Evolutionary conservation across 202 grass and related monocot species (phyloP).

Genomic region (Setaria viridis): DNA sequence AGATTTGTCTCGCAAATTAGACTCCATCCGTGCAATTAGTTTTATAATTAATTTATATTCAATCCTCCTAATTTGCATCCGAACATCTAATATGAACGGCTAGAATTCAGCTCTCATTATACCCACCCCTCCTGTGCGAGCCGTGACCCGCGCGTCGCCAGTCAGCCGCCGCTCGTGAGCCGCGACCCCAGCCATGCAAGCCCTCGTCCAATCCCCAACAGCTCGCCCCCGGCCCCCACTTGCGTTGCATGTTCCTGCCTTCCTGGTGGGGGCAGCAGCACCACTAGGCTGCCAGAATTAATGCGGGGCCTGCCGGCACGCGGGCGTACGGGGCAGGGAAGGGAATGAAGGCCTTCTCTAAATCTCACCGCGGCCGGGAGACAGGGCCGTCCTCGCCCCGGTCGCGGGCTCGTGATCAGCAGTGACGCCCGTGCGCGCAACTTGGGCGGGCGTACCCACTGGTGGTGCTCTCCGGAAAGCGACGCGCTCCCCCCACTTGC

Average conservation of each 20-base stretch:
- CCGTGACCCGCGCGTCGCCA: background rate
- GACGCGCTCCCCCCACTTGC: background rate
- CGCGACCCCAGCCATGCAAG: background rate
- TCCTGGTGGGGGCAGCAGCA: background rate
- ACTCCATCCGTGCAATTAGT: no score
- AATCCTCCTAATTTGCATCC: no score
- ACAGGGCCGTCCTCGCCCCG: background rate
- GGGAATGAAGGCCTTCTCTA: no score
- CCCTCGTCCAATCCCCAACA: background rate
- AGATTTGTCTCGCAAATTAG: no score
- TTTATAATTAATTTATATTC: no score
- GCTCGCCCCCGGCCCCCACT: background rate
- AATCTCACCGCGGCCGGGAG: background rate
- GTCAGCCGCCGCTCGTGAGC: background rate
- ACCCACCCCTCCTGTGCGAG: background rate
- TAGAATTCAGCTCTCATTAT: no score
- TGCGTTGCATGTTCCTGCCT: background rate
- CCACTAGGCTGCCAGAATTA: background rate
- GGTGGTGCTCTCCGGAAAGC: background rate
- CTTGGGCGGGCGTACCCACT: background rate
- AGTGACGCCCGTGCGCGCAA: conserved; percentile 16
- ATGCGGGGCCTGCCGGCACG: background rate
- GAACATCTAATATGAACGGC: no score
- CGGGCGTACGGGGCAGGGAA: background rate
- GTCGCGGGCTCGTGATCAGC: conserved; percentile 25